phyloP scores from a whole-genome alignment of 2,329 filamentous ascomycete genomes.

The Ceratocystis destructans region DNA sequence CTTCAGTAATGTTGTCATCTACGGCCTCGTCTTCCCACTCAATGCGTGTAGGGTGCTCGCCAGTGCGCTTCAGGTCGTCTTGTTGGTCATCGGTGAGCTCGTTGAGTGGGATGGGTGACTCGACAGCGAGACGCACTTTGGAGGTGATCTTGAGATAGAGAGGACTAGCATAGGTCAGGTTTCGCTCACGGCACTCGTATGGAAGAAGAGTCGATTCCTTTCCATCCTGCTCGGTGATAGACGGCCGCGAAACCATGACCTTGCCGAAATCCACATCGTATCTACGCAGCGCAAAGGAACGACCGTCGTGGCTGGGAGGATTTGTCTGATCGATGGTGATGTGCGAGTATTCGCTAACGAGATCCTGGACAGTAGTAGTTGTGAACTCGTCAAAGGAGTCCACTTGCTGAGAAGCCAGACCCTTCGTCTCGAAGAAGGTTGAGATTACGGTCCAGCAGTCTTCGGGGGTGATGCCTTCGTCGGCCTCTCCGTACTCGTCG shows the following conservation, averaged over 20 bases:
- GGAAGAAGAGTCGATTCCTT: constrained; percentile 74
- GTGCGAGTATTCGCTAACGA: constrained; percentile 81
- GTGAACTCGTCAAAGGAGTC: constrained; percentile 98
- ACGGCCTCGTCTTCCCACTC: constrained; percentile 45
- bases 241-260: constrained; percentile 76
- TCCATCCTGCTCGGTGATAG: constrained; percentile 86
- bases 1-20: constrained; percentile 27
- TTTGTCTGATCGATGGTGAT: constrained; percentile 91
- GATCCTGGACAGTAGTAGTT: constrained; percentile 81
- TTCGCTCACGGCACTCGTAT: constrained; percentile 89
- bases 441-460: constrained; percentile 98
- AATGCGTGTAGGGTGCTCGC: constrained; percentile 44
- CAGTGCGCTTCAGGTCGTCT: constrained; percentile 40
- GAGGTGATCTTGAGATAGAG: constrained; percentile 82
- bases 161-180: constrained; percentile 86
- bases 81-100: constrained; percentile 56
- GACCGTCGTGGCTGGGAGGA: constrained; percentile 59
- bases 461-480: constrained; percentile 72
- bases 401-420: constrained; percentile 90
- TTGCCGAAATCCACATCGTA: constrained; percentile 93
- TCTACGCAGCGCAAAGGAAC: constrained; percentile 71
- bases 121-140: constrained; percentile 69
- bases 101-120: constrained; percentile 51
- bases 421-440: constrained; percentile 91
- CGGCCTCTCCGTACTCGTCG: constrained; percentile 55